Conservation (phyloP, 2,329 filamentous ascomycete genomes). For the Stemphylium vesicarium region DNA sequence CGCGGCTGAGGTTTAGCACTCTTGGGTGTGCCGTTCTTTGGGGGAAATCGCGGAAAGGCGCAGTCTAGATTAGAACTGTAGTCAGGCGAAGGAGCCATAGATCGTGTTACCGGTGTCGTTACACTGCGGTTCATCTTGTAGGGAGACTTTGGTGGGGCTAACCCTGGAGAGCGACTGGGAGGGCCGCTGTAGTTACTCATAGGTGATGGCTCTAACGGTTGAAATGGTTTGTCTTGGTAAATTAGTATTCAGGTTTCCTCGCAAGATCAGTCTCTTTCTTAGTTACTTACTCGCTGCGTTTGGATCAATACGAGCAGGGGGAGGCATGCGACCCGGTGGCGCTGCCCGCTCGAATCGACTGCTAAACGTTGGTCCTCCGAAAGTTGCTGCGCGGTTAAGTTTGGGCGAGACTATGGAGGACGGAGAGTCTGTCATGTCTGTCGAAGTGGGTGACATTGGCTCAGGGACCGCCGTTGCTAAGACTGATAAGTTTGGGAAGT, state of each 20-base stretch:
- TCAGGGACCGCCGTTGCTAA: constrained; percentile 20
- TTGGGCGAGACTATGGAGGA: constrained; percentile 23
- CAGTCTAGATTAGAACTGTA: constrained; percentile 53
- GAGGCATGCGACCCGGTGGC: constrained; percentile 55
- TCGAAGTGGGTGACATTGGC: constrained; percentile 18
- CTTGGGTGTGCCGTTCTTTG: constrained; percentile 40
- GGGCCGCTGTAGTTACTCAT: constrained; percentile 38
- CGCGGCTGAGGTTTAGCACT: constrained; percentile 28
- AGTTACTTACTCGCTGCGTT: constrained; percentile 63
- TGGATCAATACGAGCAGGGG: constrained; percentile 63
- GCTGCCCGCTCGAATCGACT: constrained; percentile 32
- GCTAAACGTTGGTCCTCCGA: constrained; percentile 36
- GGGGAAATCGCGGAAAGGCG: constrained; percentile 62
- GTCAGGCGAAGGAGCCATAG: constrained; percentile 41
- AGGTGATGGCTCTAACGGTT: constrained; percentile 33
- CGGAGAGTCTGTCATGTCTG: constrained; percentile 11
- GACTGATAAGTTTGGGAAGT: constrained; percentile 15
- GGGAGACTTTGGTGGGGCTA: constrained; percentile 32
- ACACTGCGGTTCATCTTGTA: constrained; percentile 44
- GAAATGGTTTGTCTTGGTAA: constrained; percentile 45
- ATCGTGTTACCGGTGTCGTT: constrained; percentile 45
- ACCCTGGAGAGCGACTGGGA: constrained; percentile 32
- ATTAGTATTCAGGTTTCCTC: constrained; percentile 19
- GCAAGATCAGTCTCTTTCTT: neutral
- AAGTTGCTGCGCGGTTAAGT: constrained; percentile 43